Base-by-base conservation (phyloP, 805 yeast genomes). In the Wickerhamiella occidentalis region DNA sequence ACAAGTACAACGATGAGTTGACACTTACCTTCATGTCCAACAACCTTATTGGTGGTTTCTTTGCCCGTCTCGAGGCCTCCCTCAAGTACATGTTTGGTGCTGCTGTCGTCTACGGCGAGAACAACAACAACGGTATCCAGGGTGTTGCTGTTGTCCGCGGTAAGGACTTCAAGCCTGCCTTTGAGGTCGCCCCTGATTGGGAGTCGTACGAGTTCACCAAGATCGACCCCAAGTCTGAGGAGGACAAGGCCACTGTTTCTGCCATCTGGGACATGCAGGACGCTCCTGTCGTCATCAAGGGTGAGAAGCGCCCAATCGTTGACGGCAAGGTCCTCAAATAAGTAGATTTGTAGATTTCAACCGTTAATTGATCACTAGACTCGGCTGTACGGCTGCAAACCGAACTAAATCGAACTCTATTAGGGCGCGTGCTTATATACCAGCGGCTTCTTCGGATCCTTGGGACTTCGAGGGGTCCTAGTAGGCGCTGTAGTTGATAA, bases 161-260 rank as follows among this genome's bases (percentile, higher is more conserved):
- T 63, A 85, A 90, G 72, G 95, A 90, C 55, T 72, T 61, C 66
- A 77, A 61, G 51, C 95, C 96, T 69, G 98, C 96, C 56, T 86
- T 90, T 65, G 84, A 90, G 58, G 97, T 92, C 69, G 98, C 97
- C 65, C 96, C 98, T 70, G 98, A 92, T 74, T 87, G 95, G 94
- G 97, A 90, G 74, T 85, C 96, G 45, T 90, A 85, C 75, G 65
- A 67, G 52, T 86, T 77, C 83, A 72, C 78, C 66, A 80, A 85
- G 75, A 75, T 90, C 64, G 96, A 90, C 67, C 77, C 82, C 54
- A 61, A 86, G 62, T 77, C 78, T 59, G 78, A 77, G 59, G 92
- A 78, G 66, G 85, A 77, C 75, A 81, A 76, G 71, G 84, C 74
- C 56, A 85, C 85, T 64, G 69, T 92, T 62, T 75, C 84, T 71